Evolutionary conservation across 768 basidiomycete species (phyloP).

Genomic region (Podaxis carcinomalis): DNA sequence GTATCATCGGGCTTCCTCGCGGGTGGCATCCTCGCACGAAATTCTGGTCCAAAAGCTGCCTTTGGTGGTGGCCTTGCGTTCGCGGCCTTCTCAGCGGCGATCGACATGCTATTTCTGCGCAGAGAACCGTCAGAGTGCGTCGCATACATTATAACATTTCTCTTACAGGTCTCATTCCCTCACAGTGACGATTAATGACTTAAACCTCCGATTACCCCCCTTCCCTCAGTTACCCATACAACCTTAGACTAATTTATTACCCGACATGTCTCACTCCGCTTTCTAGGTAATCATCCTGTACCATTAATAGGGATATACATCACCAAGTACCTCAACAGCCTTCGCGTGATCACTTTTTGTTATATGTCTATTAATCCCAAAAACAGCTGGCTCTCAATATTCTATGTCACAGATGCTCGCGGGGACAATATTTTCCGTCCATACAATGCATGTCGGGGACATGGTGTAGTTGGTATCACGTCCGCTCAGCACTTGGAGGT

Average conservation of each 20-base stretch:
- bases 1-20: slow-evolving; percentile 83
- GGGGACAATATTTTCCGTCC: not conserved
- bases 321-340: not conserved
- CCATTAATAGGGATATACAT: not conserved
- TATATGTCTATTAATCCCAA: no score
- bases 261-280: not conserved
- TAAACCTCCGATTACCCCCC: not conserved
- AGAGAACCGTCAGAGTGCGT: slow-evolving; percentile 69
- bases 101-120: slow-evolving; percentile 75
- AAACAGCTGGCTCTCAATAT: no score
- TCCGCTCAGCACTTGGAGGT: not conserved
- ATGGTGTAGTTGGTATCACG: not conserved
- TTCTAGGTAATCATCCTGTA: slow-evolving; percentile 10
- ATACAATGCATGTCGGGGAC: not conserved
- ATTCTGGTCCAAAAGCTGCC: slow-evolving; percentile 82
- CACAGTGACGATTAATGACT: slow-evolving; percentile 3
- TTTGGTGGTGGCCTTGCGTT: slow-evolving; percentile 89
- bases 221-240: not conserved
- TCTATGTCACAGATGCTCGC: no score
- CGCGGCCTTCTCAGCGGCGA: slow-evolving; percentile 88
- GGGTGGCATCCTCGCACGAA: slow-evolving; percentile 83
- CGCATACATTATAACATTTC: not conserved
- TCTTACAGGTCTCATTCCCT: not conserved
- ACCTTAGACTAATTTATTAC: slow-evolving; percentile 19
- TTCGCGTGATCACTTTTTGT: not conserved